Base-by-base conservation (phyloP, 305 asterid species). In the Fraxinus sp. region DNA sequence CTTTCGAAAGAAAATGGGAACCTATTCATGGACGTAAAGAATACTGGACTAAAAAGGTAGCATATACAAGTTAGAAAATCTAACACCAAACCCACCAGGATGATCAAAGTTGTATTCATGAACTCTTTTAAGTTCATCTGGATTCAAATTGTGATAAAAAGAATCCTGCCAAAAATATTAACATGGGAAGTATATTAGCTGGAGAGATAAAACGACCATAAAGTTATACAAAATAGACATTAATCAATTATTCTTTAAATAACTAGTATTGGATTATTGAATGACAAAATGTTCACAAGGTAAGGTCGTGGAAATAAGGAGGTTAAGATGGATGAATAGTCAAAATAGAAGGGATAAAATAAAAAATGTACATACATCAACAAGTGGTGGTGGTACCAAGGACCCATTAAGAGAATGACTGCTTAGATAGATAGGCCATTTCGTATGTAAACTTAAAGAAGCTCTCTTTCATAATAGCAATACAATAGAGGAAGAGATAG, bases 21-120 rank as follows among this genome's bases (percentile, higher is more conserved):
- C 62, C 62, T 52, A 52, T 16, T 52, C 62, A 52, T 52, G 62
- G 22, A 52, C 62, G 62, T 52, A 52, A 52, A 52, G 62, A 59
- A 20, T 59, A 59, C 70, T 59, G 3, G 70, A 59, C 30, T 1
- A 59, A 59, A 59, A 57, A 59, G 26, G 30, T 20, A n/a, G 64
- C 28, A 68, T 66, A 22, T 11, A 18, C 30, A 22, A 30, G 18
- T 39, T 2, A 7, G 13, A 59, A 59, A 18, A 59, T 18, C 22
- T 5, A 62, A 70, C 8, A 77, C 44, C 62, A 74, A 57, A 81
- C 85, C 86, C 83, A 88, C 91, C 92, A 80, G 91, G 92, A 87
- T 89, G 92, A 79, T 89, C 92, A 86, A 89, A 89, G 81, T 89
- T 89, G 91, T 89, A 89, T 79, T 89, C 92, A 36, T 86, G 88